Evolutionary conservation across 75 land plant species (phyloP), one percentile per base, ranked within the genome.

Genomic region (Sequoia sempervirens): DNA sequence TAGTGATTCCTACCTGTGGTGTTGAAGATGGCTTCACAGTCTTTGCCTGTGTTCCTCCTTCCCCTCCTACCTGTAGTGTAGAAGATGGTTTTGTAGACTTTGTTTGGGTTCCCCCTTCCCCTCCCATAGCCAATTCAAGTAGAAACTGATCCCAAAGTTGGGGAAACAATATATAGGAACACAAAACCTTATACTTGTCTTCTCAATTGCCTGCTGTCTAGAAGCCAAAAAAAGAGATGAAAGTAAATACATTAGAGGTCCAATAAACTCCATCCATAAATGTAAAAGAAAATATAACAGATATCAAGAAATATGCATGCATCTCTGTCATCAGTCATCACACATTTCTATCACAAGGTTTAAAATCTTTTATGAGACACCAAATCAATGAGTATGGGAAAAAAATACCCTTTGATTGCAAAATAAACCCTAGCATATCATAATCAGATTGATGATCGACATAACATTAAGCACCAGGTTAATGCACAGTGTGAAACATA

Each of bases 11-110:
- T 13, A 86, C 90, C 88, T 91, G 89, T 43, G 83, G 52, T 32
- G 92, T 80, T 52, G 85, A 41, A 28, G 90, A 17, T 37, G 86
- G 53, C 50, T 87, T 87, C 61, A 86, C 50, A 70, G 92, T 84
- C 38, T 90, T 89, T 79, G 84, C 88, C 45, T 90, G 89, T 82
- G 90, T 92, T 74, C 90, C 87, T 41, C 93, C 75, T 61, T 87
- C 93, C 93, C 8, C 45, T 68, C 80, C 61, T 15, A 87, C 90
- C 85, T 90, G 93, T 56, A 84, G 38, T 41, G 93, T 81, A 64
- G 85, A 28, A 26, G 91, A 14, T 32, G 85, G 75, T 68, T 86
- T 86, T 69, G 89, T 64, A 68, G 92, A 86, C 41, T 90, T 88
- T 76, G 84, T 88, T 40, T 89, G 89, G 58, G 91, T 91, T 75